phyloP scores from a whole-genome alignment of 2,329 filamentous ascomycete genomes.

The Macrophomina phaseolina region DNA sequence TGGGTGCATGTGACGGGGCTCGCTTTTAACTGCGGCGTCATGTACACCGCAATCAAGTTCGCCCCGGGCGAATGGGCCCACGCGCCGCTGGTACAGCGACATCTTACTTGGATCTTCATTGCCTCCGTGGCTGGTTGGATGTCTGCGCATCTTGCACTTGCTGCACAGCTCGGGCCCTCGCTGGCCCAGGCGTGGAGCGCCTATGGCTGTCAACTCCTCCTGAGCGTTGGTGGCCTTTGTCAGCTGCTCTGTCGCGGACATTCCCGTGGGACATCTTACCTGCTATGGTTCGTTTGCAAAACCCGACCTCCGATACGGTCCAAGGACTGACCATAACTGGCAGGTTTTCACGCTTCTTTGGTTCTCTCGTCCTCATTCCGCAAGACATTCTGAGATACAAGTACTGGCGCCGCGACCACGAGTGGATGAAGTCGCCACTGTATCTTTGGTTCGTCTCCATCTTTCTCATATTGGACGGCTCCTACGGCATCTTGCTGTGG shows the following conservation, averaged over 20 bases:
- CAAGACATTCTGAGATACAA: background rate
- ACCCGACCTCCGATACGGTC: background rate
- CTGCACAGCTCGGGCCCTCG: background rate
- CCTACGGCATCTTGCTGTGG: background rate
- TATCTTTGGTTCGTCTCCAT: background rate
- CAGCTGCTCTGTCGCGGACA: background rate
- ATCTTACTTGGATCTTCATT: conserved; percentile 11
- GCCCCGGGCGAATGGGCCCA: conserved; percentile 53
- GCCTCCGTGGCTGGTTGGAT: background rate
- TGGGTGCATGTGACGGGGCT: conserved; percentile 57
- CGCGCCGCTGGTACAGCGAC: conserved; percentile 48
- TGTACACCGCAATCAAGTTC: conserved; percentile 55
- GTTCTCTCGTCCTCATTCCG: background rate
- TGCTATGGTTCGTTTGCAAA: background rate
- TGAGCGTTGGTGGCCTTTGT: background rate
- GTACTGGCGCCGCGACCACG: background rate
- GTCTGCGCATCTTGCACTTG: background rate
- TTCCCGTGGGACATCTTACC: background rate
- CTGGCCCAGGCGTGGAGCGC: background rate
- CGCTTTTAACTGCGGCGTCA: conserved; percentile 55
- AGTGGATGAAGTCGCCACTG: background rate
- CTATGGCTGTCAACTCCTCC: background rate
- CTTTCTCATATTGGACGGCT: background rate
- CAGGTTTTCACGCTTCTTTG: background rate
- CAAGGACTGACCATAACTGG: background rate